Percentiles rank a stretch among this genome's conserved stretches.
Conservation (phyloP, 2,329 filamentous ascomycete species). For the Cercospora sp. region DNA sequence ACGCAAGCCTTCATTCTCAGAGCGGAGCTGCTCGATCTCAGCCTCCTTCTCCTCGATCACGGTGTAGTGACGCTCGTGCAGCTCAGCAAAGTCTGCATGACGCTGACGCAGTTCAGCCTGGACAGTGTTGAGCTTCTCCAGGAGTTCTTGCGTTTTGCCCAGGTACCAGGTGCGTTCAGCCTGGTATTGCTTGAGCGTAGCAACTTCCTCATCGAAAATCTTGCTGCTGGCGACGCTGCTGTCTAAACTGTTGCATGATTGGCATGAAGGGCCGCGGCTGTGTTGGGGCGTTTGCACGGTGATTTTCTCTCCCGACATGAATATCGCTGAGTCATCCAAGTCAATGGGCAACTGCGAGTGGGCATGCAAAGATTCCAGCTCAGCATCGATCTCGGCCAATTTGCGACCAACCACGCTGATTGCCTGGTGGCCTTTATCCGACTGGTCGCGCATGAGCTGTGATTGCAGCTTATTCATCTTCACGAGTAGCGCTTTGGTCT, state of each 20-base stretch:
- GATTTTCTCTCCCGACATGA: constrained; percentile 30
- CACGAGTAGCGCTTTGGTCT: constrained; percentile 40
- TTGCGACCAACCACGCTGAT: constrained; percentile 33
- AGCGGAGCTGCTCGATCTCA: constrained; percentile 36
- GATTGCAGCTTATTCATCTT: constrained; percentile 41
- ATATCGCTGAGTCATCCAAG: constrained; percentile 38
- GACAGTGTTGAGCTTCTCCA: constrained; percentile 35
- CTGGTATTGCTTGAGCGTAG: constrained; percentile 27
- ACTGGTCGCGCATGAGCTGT: constrained; percentile 38
- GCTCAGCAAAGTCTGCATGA: constrained; percentile 37
- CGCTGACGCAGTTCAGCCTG: constrained; percentile 37
- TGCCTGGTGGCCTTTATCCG: constrained; percentile 23
- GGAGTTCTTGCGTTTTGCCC: constrained; percentile 34
- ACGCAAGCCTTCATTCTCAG: constrained; percentile 42
- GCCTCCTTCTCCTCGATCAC: constrained; percentile 37
- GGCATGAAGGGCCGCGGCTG: constrained; percentile 18
- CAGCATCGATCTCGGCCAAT: constrained; percentile 37
- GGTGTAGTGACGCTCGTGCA: constrained; percentile 35
- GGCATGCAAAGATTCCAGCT: constrained; percentile 33
- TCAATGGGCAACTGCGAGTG: constrained; percentile 28
- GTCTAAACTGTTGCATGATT: constrained; percentile 12
- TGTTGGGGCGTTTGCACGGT: constrained; percentile 15
- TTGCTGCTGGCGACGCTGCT: constrained; percentile 15
- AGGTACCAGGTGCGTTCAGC: constrained; percentile 32
- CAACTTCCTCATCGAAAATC: constrained; percentile 17